phyloP scores from a whole-genome alignment of 1,284 basidiomycete species.

The Boletus semigastroideus region DNA sequence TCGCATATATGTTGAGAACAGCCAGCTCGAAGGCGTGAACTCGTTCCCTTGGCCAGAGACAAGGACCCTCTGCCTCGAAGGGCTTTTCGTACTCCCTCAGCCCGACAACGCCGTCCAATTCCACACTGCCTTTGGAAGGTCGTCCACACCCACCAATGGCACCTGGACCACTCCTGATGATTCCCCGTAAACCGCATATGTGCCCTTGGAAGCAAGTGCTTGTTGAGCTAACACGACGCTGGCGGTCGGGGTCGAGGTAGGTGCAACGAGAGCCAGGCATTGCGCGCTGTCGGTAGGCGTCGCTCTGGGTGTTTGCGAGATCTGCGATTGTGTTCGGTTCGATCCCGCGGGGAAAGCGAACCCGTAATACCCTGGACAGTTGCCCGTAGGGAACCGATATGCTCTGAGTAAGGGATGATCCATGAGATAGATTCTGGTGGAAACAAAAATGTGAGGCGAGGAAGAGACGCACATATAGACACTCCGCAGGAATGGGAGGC shows the following conservation, averaged over 20 bases:
- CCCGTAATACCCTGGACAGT: conserved; percentile 32
- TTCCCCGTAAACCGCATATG: conserved; percentile 19
- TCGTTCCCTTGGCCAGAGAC: neutral
- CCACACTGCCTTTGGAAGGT: conserved; percentile 24
- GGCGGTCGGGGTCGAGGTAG: conserved; percentile 29
- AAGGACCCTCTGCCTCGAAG: neutral
- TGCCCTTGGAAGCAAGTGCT: neutral
- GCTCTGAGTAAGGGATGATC: conserved; percentile 17
- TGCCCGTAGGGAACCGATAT: conserved; percentile 32
- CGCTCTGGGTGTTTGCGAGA: conserved; percentile 27
- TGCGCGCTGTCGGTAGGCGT: conserved; percentile 23
- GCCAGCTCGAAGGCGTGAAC: too few relatives aligned
- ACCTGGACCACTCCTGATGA: conserved; percentile 4
- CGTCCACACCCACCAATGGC: conserved; percentile 14
- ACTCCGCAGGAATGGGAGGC: conserved; percentile 32
- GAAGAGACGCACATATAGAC: conserved; percentile 30
- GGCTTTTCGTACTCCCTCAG: neutral
- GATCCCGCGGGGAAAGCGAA: conserved; percentile 29
- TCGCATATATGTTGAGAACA: neutral
- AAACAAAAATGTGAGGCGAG: neutral
- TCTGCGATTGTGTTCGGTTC: conserved; percentile 29
- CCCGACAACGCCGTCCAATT: conserved; percentile 22
- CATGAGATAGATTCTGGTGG: neutral
- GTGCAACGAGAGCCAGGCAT: conserved; percentile 25
- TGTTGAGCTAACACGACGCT: conserved; percentile 12